phyloP scores from a whole-genome alignment of 306 rosid species.

The Sindora glabra region DNA sequence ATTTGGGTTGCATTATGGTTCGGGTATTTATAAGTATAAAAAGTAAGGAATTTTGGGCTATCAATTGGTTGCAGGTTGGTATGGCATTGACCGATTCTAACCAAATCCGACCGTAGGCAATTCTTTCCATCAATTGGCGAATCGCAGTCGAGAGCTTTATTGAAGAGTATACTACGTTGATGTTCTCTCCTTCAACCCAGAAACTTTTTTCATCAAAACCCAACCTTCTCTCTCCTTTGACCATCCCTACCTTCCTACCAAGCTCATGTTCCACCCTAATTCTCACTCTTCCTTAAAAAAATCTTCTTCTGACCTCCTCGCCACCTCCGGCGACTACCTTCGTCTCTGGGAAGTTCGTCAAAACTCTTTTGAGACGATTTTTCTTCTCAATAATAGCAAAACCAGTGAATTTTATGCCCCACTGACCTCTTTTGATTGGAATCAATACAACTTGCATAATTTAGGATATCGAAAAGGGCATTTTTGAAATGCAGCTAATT shows the following conservation, averaged over 20 bases:
- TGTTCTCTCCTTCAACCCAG: slow-evolving; percentile 71
- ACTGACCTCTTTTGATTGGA: slow-evolving; percentile 93
- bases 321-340: slow-evolving; percentile 94
- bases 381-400: slow-evolving; percentile 77
- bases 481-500: slow-evolving; percentile 90
- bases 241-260: slow-evolving; percentile 88
- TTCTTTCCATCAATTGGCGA: slow-evolving; percentile 25
- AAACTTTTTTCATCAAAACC: slow-evolving; percentile 34
- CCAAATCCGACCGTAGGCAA: no score
- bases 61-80: no score
- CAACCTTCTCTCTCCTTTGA: slow-evolving; percentile 79
- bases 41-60: no score
- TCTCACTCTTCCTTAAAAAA: slow-evolving; percentile 32
- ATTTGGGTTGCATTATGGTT: no score
- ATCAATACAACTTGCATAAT: slow-evolving; percentile 92
- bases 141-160: slow-evolving; percentile 86
- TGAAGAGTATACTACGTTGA: slow-evolving; percentile 80
- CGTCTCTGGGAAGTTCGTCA: slow-evolving; percentile 93
- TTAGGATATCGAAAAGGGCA: slow-evolving; percentile 77
- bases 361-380: slow-evolving; percentile 47
- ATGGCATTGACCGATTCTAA: no score
- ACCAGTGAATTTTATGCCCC: slow-evolving; percentile 90
- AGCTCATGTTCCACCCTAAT: slow-evolving; percentile 85
- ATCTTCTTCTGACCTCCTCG: slow-evolving; percentile 51
- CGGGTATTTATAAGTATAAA: no score